These are phyloP conservation scores for Hygrophoropsis aurantiaca DNA, from an alignment of 768 basidiomycete species.

Conservation along the genomic window DNA sequence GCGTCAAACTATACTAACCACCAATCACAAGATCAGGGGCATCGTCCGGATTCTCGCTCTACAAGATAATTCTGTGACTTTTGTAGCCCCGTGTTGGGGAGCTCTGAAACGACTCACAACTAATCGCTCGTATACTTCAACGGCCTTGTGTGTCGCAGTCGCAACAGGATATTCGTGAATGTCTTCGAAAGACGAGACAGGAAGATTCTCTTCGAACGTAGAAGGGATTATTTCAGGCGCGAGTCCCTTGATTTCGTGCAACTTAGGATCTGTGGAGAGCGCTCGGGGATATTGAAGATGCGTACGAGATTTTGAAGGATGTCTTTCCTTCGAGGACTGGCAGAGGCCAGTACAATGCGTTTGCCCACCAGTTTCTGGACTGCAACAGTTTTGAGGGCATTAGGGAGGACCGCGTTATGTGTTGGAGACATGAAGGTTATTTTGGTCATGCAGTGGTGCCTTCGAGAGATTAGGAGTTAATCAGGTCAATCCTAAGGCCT, in stretches of 20 bases:
- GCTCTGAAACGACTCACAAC: constrained; percentile 52
- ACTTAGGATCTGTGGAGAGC: not conserved
- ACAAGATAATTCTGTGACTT: constrained; percentile 4
- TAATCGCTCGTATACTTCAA: constrained; percentile 86
- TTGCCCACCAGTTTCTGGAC: constrained; percentile 72
- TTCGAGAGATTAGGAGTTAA: too few relatives aligned
- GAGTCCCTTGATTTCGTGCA: constrained; percentile 45
- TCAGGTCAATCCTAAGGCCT: too few relatives aligned
- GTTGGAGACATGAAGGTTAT: constrained; percentile 27
- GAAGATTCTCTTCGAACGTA: constrained; percentile 78
- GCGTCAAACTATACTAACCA: constrained; percentile 38
- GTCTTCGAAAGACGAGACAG: constrained; percentile 64
- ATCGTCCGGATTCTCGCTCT: constrained; percentile 61
- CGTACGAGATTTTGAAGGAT: constrained; percentile 78
- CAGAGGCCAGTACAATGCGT: constrained; percentile 82
- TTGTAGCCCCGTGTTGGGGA: not conserved
- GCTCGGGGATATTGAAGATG: constrained; percentile 10
- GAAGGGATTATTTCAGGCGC: constrained; percentile 73
- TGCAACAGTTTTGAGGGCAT: constrained; percentile 62
- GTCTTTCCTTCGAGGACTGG: constrained; percentile 81
- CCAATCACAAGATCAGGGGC: constrained; percentile 79
- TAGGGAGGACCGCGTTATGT: constrained; percentile 55
- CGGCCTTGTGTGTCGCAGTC: constrained; percentile 76
- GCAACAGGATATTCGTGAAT: constrained; percentile 74
- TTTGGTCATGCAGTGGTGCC: not conserved